Evolutionary conservation across 306 rosid species (phyloP), one percentile per base, ranked within the genome.

Genomic region (Cucumis cinereus): DNA sequence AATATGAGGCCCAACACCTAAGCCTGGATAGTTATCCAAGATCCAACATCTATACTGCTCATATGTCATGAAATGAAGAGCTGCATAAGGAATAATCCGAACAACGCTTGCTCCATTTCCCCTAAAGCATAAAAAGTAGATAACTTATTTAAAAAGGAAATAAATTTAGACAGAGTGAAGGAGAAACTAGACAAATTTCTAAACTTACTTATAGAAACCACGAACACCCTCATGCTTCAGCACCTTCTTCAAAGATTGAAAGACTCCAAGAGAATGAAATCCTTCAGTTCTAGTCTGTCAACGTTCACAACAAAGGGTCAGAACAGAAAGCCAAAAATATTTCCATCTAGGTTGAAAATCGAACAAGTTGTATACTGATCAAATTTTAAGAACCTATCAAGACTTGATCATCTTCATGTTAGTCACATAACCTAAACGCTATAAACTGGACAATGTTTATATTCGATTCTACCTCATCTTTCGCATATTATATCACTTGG

Each of bases 51-150:
- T 83, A 81, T 92, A 95, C 77, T 90, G 96, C 86, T 95, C 98
- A 75, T 95, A 92, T 41, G 98, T 85, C 99, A 95, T 95, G 87
- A 86, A 95, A 84, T 92, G 99, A 77, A 92, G 84, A 80, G 98
- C 99, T 59, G 98, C 99, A 81, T 94, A 95, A 1, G 99, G 99
- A 81, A 92, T 77, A 81, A 94, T 89, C 67, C 99, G 90, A 49
- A 88, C 84, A 79, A 89, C 91, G 78, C 99, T 89, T 30, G 99
- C 99, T 80, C 98, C 97, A 81, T 95, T 95, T 89, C 99, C 99
- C 79, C 99, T 95, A 73, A 61, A 84, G 67, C 38, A 81, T 26
- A 26, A 23, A 77, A 24, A 82, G 79, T 74, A 76, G 28, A 68
- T 53, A 49, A 59, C 67, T 15, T 73, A 60, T 76, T 66, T 72